Evolutionary conservation across 1,284 basidiomycete species (phyloP), one percentile per base, ranked within the genome.

Genomic region (Hypsizygus ulmarius): DNA sequence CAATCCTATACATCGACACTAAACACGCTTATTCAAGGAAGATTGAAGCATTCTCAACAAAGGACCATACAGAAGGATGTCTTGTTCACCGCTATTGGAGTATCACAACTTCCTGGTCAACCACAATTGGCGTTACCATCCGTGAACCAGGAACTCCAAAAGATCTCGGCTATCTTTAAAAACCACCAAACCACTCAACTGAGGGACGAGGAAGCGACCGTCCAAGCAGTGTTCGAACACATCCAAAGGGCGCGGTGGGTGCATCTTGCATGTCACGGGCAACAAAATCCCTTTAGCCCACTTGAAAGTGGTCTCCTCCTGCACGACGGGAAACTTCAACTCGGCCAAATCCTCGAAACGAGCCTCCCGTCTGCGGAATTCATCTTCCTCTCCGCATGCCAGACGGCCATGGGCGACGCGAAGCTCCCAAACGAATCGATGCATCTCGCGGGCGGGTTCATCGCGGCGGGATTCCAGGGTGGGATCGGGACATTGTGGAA

Each of bases 401-500:
- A 69, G 39, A 69, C 64, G 7, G 68, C 65, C 1, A 61, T 46
- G 52, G 62, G 61, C 4, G 64, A 63, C 43, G 36, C 43, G 1
- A 42, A 47, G 10, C 38, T 59, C 38, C 44, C 60, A 1, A 60
- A 66, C 27, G 64, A 70, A 47, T 37, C 59, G 0, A 40, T 60
- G 29, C 65, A 71, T 50, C 53, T 69, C 5, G 63, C 63, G 6
- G 62, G 62, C 9, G 64, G 59, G 8, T 63, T 71, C 56, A 53
- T 64, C n/a, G 59, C 64, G 34, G 59, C 65, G 36, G 69, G 69
- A 11, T 69, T 64, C 54, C 53, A 51, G 42, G 59, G 60, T 15
- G 64, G 61, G 14, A 55, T 69, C 32, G 68, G 56, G 14, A 69
- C 66, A 3, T 52, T 68, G 52, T 70, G 68, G 66, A 61, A 56